Conservation (phyloP, 345 rosid genomes). For the Ricinus communis region DNA sequence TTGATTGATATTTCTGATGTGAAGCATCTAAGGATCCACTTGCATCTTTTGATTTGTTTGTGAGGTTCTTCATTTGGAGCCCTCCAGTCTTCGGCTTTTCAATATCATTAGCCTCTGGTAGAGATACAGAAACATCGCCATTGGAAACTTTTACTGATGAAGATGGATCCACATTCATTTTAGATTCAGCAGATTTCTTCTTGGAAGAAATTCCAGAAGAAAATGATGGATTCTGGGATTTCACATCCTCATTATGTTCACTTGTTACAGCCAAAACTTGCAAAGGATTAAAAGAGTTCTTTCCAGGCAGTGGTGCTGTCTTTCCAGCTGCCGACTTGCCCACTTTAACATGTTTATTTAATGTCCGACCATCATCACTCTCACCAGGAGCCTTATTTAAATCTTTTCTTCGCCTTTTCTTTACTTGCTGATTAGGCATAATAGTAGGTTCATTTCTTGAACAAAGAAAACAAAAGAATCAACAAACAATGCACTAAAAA, state of each 20-base stretch:
- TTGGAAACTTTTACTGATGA: conserved; percentile 42
- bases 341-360: conserved; percentile 58
- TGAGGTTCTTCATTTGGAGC: conserved; percentile 38
- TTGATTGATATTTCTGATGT: conserved; percentile 49
- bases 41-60: conserved; percentile 55
- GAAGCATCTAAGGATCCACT: conserved; percentile 42
- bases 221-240: conserved; percentile 44
- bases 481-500: conserved; percentile 9
- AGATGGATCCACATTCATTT: conserved; percentile 38
- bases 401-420: conserved; percentile 85
- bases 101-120: conserved; percentile 42
- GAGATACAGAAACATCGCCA: conserved; percentile 40
- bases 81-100: conserved; percentile 54
- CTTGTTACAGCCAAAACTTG: conserved; percentile 36
- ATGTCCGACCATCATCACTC: conserved; percentile 42
- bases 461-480: conserved; percentile 21
- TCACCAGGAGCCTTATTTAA: conserved; percentile 45
- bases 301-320: conserved; percentile 37
- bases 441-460: conserved; percentile 58
- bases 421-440: conserved; percentile 56
- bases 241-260: conserved; percentile 36
- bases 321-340: conserved; percentile 44
- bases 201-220: conserved; percentile 44
- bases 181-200: conserved; percentile 57
- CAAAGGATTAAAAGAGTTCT: conserved; percentile 28